Evolutionary conservation across 768 basidiomycete genomes (phyloP).

Genomic region (Tephrocybe sp.): DNA sequence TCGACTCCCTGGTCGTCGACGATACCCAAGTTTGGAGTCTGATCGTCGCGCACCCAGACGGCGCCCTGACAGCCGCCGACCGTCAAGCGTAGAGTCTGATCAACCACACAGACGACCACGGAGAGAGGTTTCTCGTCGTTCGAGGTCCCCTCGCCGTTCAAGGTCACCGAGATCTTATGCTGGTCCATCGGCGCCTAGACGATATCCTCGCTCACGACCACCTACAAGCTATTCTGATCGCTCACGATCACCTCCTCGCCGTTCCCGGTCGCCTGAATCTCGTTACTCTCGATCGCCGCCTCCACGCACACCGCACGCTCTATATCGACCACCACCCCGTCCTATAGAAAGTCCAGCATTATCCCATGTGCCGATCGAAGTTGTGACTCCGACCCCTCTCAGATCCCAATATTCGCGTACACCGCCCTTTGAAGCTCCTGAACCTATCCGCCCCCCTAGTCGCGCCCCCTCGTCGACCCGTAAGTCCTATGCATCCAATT

Average conservation of each 20-base stretch:
- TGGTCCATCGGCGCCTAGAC: neutral
- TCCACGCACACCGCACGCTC: too few relatives aligned
- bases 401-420: slow-evolving; percentile 11
- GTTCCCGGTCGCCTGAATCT: neutral
- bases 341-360: neutral
- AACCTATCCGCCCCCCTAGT: too few relatives aligned
- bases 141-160: too few relatives aligned
- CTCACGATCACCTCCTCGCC: neutral
- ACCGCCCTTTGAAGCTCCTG: too few relatives aligned
- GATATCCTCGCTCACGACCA: neutral
- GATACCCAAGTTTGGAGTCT: slow-evolving; percentile 4
- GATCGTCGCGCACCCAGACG: neutral
- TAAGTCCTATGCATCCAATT: too few relatives aligned
- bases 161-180: too few relatives aligned
- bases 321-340: neutral
- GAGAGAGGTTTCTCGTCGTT: too few relatives aligned
- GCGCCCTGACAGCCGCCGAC: neutral
- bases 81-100: too few relatives aligned
- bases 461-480: too few relatives aligned
- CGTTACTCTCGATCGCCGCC: neutral
- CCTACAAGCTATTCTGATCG: neutral
- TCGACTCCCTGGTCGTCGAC: neutral
- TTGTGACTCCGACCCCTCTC: slow-evolving; percentile 16
- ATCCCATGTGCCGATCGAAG: slow-evolving; percentile 11
- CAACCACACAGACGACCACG: too few relatives aligned